Evolutionary conservation across 257 asterid genomes (phyloP).

Genomic region (Anisodus acutangulus): DNA sequence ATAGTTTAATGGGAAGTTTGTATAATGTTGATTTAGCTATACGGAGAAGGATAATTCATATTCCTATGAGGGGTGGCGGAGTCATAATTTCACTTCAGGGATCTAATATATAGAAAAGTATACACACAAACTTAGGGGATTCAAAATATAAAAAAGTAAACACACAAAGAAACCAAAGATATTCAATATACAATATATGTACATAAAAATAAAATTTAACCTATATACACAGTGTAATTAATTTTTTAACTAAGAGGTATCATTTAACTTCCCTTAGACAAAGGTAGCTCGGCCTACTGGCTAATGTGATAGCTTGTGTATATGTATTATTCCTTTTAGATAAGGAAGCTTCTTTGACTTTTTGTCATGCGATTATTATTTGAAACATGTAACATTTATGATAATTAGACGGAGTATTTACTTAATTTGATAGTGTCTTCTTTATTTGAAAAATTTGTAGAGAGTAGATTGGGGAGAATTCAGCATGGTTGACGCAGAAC

Average conservation of each 20-base stretch:
- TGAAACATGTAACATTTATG: neutral
- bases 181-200: too few species aligned
- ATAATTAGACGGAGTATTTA: neutral
- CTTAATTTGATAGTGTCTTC: neutral
- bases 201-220: neutral
- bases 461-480: constrained; percentile 70
- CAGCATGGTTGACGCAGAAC: constrained; percentile 89
- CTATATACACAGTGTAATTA: too few species aligned
- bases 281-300: too few species aligned
- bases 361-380: neutral
- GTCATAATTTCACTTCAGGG: too few species aligned
- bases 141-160: too few species aligned
- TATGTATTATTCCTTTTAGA: neutral
- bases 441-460: constrained; percentile 28
- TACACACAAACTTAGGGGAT: too few species aligned
- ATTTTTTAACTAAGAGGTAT: too few species aligned
- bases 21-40: neutral
- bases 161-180: too few species aligned
- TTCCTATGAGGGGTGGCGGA: neutral
- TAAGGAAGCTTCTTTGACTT: neutral
- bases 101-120: too few species aligned
- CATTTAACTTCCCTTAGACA: too few species aligned
- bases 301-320: neutral
- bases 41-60: neutral
- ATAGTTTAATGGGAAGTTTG: neutral